Evolutionary conservation across 495 filamentous ascomycete species (phyloP), one percentile per base, ranked within the genome.

Genomic region (Chaetomium fimeti): DNA sequence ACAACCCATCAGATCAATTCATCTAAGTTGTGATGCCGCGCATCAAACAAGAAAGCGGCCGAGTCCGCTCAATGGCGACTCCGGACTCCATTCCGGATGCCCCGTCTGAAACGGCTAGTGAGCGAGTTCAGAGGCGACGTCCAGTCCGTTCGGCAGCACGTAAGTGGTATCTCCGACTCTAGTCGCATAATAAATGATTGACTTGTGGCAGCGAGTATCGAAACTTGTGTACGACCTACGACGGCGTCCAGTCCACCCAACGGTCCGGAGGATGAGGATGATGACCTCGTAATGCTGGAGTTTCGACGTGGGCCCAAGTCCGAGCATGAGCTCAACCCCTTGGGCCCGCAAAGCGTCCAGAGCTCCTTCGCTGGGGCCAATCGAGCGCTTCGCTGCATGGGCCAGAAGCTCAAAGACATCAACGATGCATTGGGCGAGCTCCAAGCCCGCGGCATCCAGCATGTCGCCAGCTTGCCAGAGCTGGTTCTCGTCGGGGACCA

Each of bases 401-500:
- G n/a, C n/a, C n/a, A n/a, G n/a, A n/a, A n/a, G n/a, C n/a, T n/a
- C n/a, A n/a, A n/a, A n/a, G n/a, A n/a, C n/a, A n/a, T n/a, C n/a
- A n/a, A n/a, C n/a, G n/a, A n/a, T n/a, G n/a, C n/a, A n/a, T n/a
- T n/a, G n/a, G n/a, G n/a, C n/a, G n/a, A n/a, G n/a, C n/a, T n/a
- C n/a, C n/a, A n/a, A n/a, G n/a, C n/a, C n/a, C n/a, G n/a, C n/a
- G n/a, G n/a, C n/a, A n/a, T n/a, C 12, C 77, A 80, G 47, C 82
- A 81, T 29, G 81, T 86, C 0, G 85, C 88, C 0, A 81, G 81
- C 3, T 75, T 94, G 0, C 91, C 91, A 0, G 90, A 90, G 65
- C 82, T 93, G n/a, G 89, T 90, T 16, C 83, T 92, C 0, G 85
- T 93, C 1, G 91, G 91, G 1, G 91, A 93, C 61, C 91, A 95